A percentile compares a stretch with the other conserved stretches of the same genome.
Evolutionary conservation across 2,329 filamentous ascomycete genomes (phyloP).

Genomic region (Elsinoe fawcettii): DNA sequence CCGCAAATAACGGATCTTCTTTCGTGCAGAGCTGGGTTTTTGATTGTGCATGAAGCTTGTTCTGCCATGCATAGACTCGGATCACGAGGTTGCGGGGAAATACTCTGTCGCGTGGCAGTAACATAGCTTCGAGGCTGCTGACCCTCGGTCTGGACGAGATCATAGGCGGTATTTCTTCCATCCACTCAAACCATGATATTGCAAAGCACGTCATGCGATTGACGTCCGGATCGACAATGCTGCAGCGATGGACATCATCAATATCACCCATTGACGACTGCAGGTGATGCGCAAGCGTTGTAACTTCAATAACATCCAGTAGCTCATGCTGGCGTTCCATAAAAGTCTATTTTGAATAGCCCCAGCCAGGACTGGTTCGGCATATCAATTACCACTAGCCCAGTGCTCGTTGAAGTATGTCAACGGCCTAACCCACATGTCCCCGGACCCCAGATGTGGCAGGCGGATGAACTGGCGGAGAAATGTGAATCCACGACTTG

Average conservation of each 20-base stretch:
- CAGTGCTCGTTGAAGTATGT: neutral
- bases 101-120: neutral
- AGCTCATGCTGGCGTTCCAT: neutral
- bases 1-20: neutral
- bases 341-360: neutral
- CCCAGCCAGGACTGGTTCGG: neutral
- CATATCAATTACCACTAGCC: neutral
- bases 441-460: neutral
- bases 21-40: neutral
- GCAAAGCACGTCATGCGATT: neutral
- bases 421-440: neutral
- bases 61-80: neutral
- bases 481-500: slow-evolving; percentile 2
- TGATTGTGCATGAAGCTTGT: neutral
- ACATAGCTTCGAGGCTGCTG: neutral
- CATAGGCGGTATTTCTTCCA: neutral
- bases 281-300: neutral
- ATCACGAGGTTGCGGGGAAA: neutral
- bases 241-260: no score
- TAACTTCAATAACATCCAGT: neutral
- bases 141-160: neutral
- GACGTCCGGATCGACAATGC: neutral
- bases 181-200: neutral
- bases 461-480: neutral
- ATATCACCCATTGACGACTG: no score